Base-by-base conservation (phyloP, 176 grass and related monocot species). In the Areca catechu region DNA sequence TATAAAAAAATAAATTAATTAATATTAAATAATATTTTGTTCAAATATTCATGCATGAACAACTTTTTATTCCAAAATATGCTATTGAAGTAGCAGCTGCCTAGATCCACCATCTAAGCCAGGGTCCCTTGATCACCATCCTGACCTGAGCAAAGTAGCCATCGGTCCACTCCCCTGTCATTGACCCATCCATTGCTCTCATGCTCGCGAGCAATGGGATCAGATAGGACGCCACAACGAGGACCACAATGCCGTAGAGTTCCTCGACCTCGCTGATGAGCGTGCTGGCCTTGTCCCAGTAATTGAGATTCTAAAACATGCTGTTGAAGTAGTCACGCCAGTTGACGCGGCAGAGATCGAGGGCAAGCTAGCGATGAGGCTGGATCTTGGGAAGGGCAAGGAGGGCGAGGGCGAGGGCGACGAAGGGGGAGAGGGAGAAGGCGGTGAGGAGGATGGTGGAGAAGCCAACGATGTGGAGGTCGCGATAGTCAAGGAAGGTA, bases 281-380 rank as follows among this genome's bases (percentile, higher is more conserved):
- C 54, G 92, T 90, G 75, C 83, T 88, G 0, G 92, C 92, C 83
- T 97, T 97, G 53, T 97, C 92, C 92, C 92, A 97, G 77, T 85
- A 97, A 57, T 97, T 97, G 37, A 97, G 74, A 71, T 97, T 90
- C 92, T 86, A 97, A 63, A 97, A 97, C 92, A 97, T 97, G 71
- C 77, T 90, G 65, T 97, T 97, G 77, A 97, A 97, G 71, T 62
- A 97, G 0, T 65, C 80, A 20, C 92, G 57, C 4, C 67, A 77
- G 65, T 90, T 54, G 5, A 89, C 15, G 48, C 52, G 61, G 34
- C n/a, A 4, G 0, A 50, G 60, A 27, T 97, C 43, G 52, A 96
- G 14, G 27, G 75, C 70, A 71, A 97, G 76, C 92, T 86, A 97
- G 6, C 92, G 86, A 3, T 66, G 28, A 23, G 86, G n/a, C n/a